Evolutionary conservation across 2,329 filamentous ascomycete genomes (phyloP).

Genomic region (Epichloe amarillans): DNA sequence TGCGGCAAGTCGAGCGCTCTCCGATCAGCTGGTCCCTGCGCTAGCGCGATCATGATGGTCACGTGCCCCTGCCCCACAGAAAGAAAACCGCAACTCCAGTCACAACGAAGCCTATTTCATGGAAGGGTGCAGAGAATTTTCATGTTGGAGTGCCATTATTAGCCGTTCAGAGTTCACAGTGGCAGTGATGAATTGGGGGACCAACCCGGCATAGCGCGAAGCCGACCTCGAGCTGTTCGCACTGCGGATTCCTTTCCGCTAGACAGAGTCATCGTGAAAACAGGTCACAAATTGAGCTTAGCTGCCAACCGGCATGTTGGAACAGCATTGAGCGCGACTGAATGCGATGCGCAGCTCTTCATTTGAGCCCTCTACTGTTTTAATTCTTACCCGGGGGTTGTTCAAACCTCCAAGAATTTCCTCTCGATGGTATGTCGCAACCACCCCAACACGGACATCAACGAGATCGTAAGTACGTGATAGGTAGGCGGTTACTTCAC

Average conservation of each 20-base stretch:
- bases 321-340: too few species aligned
- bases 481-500: constrained; percentile 31
- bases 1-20: constrained; percentile 2
- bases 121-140: too few species aligned
- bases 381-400: not conserved
- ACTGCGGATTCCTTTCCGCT: too few species aligned
- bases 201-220: too few species aligned
- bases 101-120: constrained; percentile 1
- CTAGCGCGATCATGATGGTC: not conserved
- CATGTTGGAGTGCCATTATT: too few species aligned
- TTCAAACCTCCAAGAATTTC: not conserved
- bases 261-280: too few species aligned
- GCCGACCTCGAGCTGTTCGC: too few species aligned
- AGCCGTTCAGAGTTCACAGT: too few species aligned
- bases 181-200: too few species aligned
- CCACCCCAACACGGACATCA: constrained; percentile 39
- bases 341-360: not conserved
- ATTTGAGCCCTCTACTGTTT: not conserved
- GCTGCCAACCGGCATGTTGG: too few species aligned
- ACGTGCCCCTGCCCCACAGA: not conserved
- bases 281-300: too few species aligned
- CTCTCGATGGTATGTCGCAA: constrained; percentile 25
- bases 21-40: constrained; percentile 3
- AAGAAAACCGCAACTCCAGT: not conserved
- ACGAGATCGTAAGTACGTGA: constrained; percentile 25